Evolutionary conservation across 2,329 filamentous ascomycete genomes (phyloP).

Genomic region (Graphilbum sp.): DNA sequence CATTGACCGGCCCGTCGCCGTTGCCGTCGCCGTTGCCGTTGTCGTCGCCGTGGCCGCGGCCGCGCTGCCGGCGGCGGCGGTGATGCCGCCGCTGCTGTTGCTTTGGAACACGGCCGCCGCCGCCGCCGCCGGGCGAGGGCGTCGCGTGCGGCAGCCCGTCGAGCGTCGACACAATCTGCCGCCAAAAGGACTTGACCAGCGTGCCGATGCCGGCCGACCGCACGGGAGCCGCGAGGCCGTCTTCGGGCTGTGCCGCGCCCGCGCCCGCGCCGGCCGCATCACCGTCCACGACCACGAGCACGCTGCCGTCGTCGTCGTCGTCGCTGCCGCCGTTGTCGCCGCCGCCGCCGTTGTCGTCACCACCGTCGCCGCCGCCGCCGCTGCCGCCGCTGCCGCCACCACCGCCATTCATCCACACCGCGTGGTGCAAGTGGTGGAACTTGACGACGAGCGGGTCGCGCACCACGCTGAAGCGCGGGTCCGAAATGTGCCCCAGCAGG

Average conservation of each 20-base stretch:
- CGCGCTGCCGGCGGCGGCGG: neutral
- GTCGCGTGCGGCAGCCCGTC: conserved; percentile 12
- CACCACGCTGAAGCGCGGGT: conserved; percentile 70
- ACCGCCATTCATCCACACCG: conserved; percentile 67
- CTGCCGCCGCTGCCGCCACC: too few relatives aligned
- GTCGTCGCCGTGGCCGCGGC: neutral
- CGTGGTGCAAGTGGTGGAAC: conserved; percentile 29
- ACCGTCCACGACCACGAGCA: conserved; percentile 6
- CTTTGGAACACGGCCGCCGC: neutral
- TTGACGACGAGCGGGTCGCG: conserved; percentile 39
- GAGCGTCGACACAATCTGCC: conserved; percentile 27
- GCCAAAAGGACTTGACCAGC: conserved; percentile 29
- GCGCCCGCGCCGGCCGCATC: neutral
- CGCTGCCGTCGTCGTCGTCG: neutral
- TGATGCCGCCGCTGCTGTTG: neutral
- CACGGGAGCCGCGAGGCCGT: neutral
- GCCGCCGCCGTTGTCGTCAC: conserved; percentile 9
- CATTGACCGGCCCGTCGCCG: conserved; percentile 11
- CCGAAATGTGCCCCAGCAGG: conserved; percentile 58
- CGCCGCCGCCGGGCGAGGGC: conserved; percentile 4
- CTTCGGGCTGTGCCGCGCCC: too few relatives aligned
- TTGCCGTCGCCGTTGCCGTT: neutral
- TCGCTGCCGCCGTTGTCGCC: neutral
- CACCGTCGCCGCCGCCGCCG: conserved; percentile 8
- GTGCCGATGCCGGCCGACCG: conserved; percentile 19